Evolutionary conservation across 2,329 filamentous ascomycete species (phyloP).

Genomic region (Talaromyces islandicus): DNA sequence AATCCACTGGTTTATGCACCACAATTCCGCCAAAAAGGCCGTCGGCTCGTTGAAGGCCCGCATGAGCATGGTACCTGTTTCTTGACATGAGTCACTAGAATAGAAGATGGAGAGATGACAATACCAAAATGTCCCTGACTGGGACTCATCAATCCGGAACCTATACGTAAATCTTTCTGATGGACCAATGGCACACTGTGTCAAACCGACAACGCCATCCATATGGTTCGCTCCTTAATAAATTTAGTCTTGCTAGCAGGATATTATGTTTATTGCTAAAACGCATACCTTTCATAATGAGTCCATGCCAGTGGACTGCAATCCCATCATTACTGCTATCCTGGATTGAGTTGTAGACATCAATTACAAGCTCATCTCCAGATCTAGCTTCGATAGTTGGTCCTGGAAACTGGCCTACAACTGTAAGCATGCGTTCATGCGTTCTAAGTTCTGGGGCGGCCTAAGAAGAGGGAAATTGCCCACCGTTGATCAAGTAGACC

Average conservation of each 20-base stretch:
- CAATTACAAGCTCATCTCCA: slow-evolving; percentile 40
- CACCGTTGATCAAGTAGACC: neutral
- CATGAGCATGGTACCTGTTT: slow-evolving; percentile 43
- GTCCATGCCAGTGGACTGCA: slow-evolving; percentile 44
- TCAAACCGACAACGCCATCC: slow-evolving; percentile 63
- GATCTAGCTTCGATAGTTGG: slow-evolving; percentile 45
- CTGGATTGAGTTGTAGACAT: slow-evolving; percentile 31
- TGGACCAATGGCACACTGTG: slow-evolving; percentile 58
- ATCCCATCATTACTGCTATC: slow-evolving; percentile 27
- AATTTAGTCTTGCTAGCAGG: neutral
- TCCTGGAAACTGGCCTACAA: slow-evolving; percentile 37
- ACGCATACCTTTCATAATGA: slow-evolving; percentile 25
- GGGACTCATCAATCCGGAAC: neutral
- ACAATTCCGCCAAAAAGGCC: slow-evolving; percentile 44
- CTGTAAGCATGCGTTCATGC: neutral
- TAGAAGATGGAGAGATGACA: neutral
- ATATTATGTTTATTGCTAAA: neutral
- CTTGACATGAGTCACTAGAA: neutral
- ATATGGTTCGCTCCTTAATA: slow-evolving; percentile 35
- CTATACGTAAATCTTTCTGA: neutral
- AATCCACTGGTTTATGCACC: slow-evolving; percentile 31
- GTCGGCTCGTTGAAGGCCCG: slow-evolving; percentile 37
- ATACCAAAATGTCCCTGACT: neutral
- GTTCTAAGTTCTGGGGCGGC: neutral
- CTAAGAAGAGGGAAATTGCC: neutral